Evolutionary conservation across 2,329 filamentous ascomycete species (phyloP).

Genomic region (Aspergillus fumigatus): DNA sequence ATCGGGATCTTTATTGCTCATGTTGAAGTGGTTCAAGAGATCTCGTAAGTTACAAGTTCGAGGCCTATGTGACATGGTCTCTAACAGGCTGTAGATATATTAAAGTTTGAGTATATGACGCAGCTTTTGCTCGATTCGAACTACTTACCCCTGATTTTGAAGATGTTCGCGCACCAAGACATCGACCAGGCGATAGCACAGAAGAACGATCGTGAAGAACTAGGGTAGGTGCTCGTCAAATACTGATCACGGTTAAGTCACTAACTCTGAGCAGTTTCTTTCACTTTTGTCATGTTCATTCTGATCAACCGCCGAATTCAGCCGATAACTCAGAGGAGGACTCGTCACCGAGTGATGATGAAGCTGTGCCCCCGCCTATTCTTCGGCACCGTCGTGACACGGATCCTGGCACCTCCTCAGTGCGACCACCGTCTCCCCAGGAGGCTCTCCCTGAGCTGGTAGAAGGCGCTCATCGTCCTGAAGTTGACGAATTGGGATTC

Average conservation of each 20-base stretch:
- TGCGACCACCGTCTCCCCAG: conserved; percentile 23
- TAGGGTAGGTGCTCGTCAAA: conserved; percentile 55
- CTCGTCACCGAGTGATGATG: conserved; percentile 53
- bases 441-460: conserved; percentile 19
- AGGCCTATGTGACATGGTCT: not conserved
- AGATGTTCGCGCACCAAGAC: conserved; percentile 91
- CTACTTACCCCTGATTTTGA: conserved; percentile 86
- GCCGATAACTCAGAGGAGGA: conserved; percentile 32
- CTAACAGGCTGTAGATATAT: conserved; percentile 58
- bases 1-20: conserved; percentile 78
- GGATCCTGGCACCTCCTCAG: conserved; percentile 20
- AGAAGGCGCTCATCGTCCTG: conserved; percentile 39
- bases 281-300: conserved; percentile 74
- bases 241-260: not conserved
- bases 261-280: conserved; percentile 64
- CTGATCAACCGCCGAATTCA: conserved; percentile 51
- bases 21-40: conserved; percentile 94
- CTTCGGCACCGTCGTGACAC: conserved; percentile 49
- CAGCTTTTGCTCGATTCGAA: conserved; percentile 92
- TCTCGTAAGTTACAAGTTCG: conserved; percentile 62
- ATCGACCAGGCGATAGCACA: conserved; percentile 85
- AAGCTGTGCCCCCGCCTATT: conserved; percentile 81
- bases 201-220: conserved; percentile 74
- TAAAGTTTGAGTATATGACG: conserved; percentile 94
- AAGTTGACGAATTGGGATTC: conserved; percentile 84